Conservation (phyloP, 805 yeast species). For the Candida anglica region DNA sequence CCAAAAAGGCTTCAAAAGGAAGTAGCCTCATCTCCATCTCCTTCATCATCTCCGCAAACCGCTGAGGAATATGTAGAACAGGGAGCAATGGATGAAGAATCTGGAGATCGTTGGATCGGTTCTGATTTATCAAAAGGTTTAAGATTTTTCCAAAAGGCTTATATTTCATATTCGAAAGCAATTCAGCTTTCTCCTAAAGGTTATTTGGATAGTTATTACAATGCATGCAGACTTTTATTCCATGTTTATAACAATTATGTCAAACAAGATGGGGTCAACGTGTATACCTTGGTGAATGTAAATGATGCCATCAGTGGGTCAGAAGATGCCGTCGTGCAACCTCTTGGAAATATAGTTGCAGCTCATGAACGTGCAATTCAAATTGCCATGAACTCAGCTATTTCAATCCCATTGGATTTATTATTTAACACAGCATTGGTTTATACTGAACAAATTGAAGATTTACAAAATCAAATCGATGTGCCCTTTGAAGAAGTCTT, state of each 20-base stretch:
- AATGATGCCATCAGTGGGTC: slow-evolving; percentile 27
- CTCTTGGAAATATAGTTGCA: slow-evolving; percentile 27
- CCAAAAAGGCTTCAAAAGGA: slow-evolving; percentile 7
- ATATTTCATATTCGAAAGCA: slow-evolving; percentile 37
- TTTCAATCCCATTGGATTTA: slow-evolving; percentile 35
- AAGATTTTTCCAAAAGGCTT: slow-evolving; percentile 62
- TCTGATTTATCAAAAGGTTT: slow-evolving; percentile 63
- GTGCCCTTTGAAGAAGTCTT: slow-evolving; percentile 12
- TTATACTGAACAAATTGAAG: slow-evolving; percentile 45
- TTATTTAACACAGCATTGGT: slow-evolving; percentile 44
- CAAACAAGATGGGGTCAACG: slow-evolving; percentile 42
- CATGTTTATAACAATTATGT: slow-evolving; percentile 52
- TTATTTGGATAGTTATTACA: slow-evolving; percentile 50
- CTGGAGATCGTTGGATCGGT: slow-evolving; percentile 71
- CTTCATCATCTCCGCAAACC: slow-evolving; percentile 27
- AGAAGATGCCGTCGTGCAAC: slow-evolving; percentile 35
- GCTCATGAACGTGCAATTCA: slow-evolving; percentile 37
- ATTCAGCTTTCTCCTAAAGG: slow-evolving; percentile 12
- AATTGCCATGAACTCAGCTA: slow-evolving; percentile 9
- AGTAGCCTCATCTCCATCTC: neutral
- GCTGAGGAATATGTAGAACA: slow-evolving; percentile 52
- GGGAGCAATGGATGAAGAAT: slow-evolving; percentile 62
- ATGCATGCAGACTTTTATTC: slow-evolving; percentile 53
- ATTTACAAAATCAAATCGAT: slow-evolving; percentile 16
- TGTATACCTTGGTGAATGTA: slow-evolving; percentile 25